phyloP scores from a whole-genome alignment of 2,329 filamentous ascomycete genomes.

The Paraphoma chrysanthemicola region DNA sequence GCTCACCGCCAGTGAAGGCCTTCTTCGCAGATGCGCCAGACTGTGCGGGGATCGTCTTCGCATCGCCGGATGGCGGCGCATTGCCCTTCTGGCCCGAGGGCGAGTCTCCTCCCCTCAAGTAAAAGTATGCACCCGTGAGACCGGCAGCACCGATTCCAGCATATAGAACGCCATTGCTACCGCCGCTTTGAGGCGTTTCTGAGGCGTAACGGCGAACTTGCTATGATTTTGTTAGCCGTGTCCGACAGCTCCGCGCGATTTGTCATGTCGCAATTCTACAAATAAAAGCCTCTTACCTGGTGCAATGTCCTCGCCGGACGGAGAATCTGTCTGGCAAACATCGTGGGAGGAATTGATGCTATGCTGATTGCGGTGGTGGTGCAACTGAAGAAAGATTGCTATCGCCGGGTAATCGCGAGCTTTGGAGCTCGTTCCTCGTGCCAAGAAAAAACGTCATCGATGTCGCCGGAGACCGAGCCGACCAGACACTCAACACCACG shows the following conservation, averaged over 20 bases:
- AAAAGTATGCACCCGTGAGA: slow-evolving; percentile 64
- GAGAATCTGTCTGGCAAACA: slow-evolving; percentile 54
- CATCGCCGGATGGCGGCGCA: slow-evolving; percentile 42
- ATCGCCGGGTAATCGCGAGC: slow-evolving; percentile 6
- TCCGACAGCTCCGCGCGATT: slow-evolving; percentile 9
- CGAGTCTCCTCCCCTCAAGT: slow-evolving; percentile 42
- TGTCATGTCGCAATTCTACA: slow-evolving; percentile 23
- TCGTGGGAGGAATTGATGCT: slow-evolving; percentile 40
- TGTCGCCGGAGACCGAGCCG: slow-evolving; percentile 2
- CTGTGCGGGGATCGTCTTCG: slow-evolving; percentile 49
- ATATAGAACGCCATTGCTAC: slow-evolving; percentile 57
- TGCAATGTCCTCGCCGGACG: slow-evolving; percentile 51
- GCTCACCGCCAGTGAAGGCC: slow-evolving; percentile 81
- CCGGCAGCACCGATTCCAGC: slow-evolving; percentile 65
- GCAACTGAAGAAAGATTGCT: slow-evolving; percentile 12
- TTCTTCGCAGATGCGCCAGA: slow-evolving; percentile 52
- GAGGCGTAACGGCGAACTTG: slow-evolving; percentile 78
- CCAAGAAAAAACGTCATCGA: slow-evolving; percentile 40
- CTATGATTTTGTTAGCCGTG: slow-evolving; percentile 50
- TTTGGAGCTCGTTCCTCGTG: slow-evolving; percentile 18
- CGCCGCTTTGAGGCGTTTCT: slow-evolving; percentile 61
- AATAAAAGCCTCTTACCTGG: slow-evolving; percentile 40
- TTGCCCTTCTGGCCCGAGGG: slow-evolving; percentile 30
- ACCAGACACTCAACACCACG: slow-evolving; percentile 6
- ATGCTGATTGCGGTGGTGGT: slow-evolving; percentile 9